A percentile compares a stretch with the other conserved stretches of the same genome.
phyloP scores from a whole-genome alignment of 2,329 filamentous ascomycete species.

The Akanthomyces lecanii region DNA sequence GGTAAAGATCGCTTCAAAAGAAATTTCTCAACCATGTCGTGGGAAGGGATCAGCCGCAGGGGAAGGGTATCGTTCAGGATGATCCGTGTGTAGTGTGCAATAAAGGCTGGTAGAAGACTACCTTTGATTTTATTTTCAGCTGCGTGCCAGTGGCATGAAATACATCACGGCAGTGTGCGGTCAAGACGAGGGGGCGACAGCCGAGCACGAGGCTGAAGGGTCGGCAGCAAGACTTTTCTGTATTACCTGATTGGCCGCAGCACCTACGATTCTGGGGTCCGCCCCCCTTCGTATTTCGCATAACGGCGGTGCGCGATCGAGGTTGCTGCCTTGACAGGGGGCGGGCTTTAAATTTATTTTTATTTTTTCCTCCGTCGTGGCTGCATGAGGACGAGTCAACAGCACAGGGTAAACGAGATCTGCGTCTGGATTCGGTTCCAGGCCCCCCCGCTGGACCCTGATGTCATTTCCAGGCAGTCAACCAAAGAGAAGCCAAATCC shows the following conservation, averaged over 20 bases:
- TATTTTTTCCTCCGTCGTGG: background rate
- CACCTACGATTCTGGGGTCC: no score
- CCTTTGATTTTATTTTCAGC: background rate
- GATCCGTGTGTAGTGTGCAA: no score
- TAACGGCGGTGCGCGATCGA: background rate
- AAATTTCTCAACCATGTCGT: no score
- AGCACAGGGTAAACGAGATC: background rate
- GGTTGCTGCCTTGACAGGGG: background rate
- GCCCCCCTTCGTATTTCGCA: conserved; percentile 8
- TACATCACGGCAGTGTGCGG: background rate
- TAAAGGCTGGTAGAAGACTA: no score
- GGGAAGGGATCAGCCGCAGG: background rate
- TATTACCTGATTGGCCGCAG: background rate
- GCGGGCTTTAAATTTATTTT: background rate
- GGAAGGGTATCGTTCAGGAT: background rate
- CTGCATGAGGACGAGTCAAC: background rate
- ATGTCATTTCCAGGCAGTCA: background rate
- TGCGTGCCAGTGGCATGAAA: background rate
- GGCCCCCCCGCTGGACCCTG: background rate
- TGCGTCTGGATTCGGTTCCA: background rate
- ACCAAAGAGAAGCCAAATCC: background rate
- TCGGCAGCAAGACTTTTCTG: background rate
- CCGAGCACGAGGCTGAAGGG: background rate
- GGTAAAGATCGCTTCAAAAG: no score
- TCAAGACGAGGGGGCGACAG: background rate